A percentile compares a stretch with the other conserved stretches of the same genome.
These are phyloP conservation scores for Dichotomocladium elegans DNA, from an alignment of 371 early-diverging fungal genomes.

Conservation along the genomic window DNA sequence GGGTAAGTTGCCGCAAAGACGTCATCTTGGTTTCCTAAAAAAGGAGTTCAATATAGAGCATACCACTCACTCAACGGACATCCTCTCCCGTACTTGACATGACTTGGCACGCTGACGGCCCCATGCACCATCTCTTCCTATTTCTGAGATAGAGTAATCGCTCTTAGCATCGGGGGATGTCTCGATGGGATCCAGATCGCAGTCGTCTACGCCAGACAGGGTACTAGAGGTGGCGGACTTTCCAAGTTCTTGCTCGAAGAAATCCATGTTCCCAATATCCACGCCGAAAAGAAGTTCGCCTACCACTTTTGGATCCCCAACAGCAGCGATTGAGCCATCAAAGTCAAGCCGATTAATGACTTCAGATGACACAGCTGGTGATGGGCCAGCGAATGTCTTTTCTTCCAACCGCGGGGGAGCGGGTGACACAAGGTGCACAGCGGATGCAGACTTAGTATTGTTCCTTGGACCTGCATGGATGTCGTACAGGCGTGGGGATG, in stretches of 20 bases:
- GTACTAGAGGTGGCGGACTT: slow-evolving; percentile 15
- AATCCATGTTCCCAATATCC: slow-evolving; percentile 23
- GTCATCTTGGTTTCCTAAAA: slow-evolving; percentile 24
- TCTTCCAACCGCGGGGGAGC: too few species aligned
- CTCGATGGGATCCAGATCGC: background rate
- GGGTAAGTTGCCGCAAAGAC: slow-evolving; percentile 25
- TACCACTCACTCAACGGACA: too few species aligned
- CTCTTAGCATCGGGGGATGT: slow-evolving; percentile 21
- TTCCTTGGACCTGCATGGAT: too few species aligned
- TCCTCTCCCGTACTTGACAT: slow-evolving; percentile 19
- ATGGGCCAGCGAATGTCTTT: too few species aligned
- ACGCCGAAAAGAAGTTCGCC: slow-evolving; percentile 29
- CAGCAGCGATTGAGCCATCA: too few species aligned
- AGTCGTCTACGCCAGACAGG: slow-evolving; percentile 3
- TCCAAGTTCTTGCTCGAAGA: slow-evolving; percentile 14
- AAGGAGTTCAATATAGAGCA: background rate
- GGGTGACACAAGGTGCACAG: too few species aligned
- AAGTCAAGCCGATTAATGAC: too few species aligned
- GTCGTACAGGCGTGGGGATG: too few species aligned
- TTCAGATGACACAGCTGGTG: too few species aligned
- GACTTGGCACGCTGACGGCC: slow-evolving; percentile 29
- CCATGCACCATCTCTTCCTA: slow-evolving; percentile 13
- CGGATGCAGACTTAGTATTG: too few species aligned
- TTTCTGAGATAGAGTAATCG: slow-evolving; percentile 11
- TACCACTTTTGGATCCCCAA: too few species aligned